Base-by-base conservation (phyloP, 192 early-diverging fungal species). In the Pilobolus umbonatus region DNA sequence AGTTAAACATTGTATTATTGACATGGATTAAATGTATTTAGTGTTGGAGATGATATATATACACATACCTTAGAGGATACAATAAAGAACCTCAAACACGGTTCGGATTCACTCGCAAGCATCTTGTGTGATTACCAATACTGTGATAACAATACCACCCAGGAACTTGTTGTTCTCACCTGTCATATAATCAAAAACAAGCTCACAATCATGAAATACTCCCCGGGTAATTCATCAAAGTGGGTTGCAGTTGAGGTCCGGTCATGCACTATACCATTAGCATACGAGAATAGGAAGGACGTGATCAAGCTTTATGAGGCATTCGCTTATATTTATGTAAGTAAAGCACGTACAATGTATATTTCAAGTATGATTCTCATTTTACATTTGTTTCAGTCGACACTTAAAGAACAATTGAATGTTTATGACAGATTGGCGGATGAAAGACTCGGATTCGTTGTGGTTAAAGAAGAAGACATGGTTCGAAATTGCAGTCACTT, bases 301-400 rank as follows among this genome's bases (percentile, higher is more conserved):
- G 7, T 12, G 5, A 25, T 46, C 44, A 46, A 46, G 14, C 44
- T 46, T 46, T 46, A 46, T 24, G 22, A 46, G 14, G 3, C 44
- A 24, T 46, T 46, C 4, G 44, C 44, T 25, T 46, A 46, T 25
- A 46, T 46, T 46, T 46, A 46, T 46, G 44, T 46, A 26, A 46
- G 44, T 46, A 46, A 46, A 46, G 39, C 39, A 40, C 17, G 17
- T 3, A 44, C 26, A 46, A 12, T 25, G 14, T 45, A 46, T 46
- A 46, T 46, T 46, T 25, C 9, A 46, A 24, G 44, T 46, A 3
- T 46, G 24, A 46, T 46, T 46, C 44, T 46, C 26, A 46, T 46
- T 11, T 46, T 46, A 25, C 44, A 17, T 46, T 46, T 46, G 21
- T 46, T 46, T 46, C 24, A 46, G 44, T 46, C 26, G 12, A 46